Conservation (phyloP, 371 early-diverging fungal species). For the Mortierella polycephala region DNA sequence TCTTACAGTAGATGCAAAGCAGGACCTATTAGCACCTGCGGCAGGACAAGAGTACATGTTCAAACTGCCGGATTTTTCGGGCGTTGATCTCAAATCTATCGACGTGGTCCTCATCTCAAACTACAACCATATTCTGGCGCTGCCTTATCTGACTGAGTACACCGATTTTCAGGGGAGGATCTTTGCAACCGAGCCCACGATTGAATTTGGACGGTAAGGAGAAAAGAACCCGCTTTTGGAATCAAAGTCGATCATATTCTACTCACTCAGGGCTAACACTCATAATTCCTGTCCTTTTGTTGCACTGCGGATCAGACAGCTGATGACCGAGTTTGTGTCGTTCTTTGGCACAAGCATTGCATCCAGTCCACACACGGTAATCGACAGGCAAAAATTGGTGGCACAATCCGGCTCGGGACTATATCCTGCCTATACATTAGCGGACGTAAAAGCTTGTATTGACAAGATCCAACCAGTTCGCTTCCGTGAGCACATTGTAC, state of each 20-base stretch:
- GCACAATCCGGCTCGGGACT: slow-evolving; percentile 40
- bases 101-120: slow-evolving; percentile 85
- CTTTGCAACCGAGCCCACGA: slow-evolving; percentile 84
- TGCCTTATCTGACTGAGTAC: slow-evolving; percentile 89
- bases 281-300: background rate
- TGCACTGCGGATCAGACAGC: slow-evolving; percentile 45
- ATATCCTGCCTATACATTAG: slow-evolving; percentile 63
- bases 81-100: slow-evolving; percentile 67
- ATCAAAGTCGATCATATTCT: too few relatives aligned
- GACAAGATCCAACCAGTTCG: slow-evolving; percentile 74
- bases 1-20: background rate
- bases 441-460: slow-evolving; percentile 70
- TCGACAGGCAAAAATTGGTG: slow-evolving; percentile 40
- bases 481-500: slow-evolving; percentile 68
- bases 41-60: slow-evolving; percentile 57
- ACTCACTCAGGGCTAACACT: background rate
- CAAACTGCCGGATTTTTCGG: slow-evolving; percentile 62
- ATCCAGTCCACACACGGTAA: slow-evolving; percentile 43
- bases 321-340: slow-evolving; percentile 74
- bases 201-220: slow-evolving; percentile 76
- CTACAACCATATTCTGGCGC: slow-evolving; percentile 75
- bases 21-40: background rate
- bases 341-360: slow-evolving; percentile 61
- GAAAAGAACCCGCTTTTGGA: too few relatives aligned
- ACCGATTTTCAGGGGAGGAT: slow-evolving; percentile 84